Conservation (phyloP, 1,139 yeast genomes). For the Nematodospora anomalae region DNA sequence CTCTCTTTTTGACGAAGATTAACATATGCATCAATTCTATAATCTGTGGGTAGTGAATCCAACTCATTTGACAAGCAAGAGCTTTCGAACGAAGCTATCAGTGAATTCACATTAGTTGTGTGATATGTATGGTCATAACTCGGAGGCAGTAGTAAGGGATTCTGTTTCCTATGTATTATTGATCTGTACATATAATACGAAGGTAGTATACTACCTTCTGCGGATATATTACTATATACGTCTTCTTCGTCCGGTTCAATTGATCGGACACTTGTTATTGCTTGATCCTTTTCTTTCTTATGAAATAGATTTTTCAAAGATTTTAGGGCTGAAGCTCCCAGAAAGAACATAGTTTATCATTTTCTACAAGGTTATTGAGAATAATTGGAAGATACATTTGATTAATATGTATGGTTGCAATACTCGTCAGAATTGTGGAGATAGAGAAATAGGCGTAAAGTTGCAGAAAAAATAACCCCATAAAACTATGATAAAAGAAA, state of each 20-base stretch:
- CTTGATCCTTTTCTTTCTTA: no score
- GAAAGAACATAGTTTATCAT: no score
- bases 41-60: constrained; percentile 1
- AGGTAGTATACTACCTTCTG: constrained; percentile 7
- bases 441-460: no score
- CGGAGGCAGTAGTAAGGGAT: constrained; percentile 7
- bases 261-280: no score
- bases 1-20: constrained; percentile 3
- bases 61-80: constrained; percentile 4
- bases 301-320: no score
- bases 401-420: no score
- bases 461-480: no score
- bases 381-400: no score
- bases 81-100: constrained; percentile 4
- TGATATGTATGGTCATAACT: constrained; percentile 6
- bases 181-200: constrained; percentile 14
- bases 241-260: not conserved
- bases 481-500: no score
- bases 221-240: not conserved
- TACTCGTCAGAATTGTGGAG: no score
- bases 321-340: no score
- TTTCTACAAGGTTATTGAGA: no score
- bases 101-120: not conserved
- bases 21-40: constrained; percentile 1
- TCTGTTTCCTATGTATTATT: constrained; percentile 6